Percentiles rank a stretch among this genome's conserved stretches.
phyloP scores from a whole-genome alignment of 805 yeast genomes.

The Teunomyces gatunensis region DNA sequence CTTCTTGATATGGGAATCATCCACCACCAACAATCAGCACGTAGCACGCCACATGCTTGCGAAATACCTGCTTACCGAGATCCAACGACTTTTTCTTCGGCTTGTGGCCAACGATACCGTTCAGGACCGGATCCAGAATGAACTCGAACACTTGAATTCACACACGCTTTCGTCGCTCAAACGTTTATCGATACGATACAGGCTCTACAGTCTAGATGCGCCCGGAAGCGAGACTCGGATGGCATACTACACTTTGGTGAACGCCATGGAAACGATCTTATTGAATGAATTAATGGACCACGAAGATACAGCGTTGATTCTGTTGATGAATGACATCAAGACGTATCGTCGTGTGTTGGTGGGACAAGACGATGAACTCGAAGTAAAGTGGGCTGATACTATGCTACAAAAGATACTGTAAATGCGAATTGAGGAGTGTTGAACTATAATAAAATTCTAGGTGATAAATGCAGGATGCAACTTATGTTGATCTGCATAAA shows the following conservation, averaged over 20 bases:
- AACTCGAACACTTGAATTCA: slow-evolving; percentile 14
- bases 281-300: slow-evolving; percentile 5
- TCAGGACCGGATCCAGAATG: slow-evolving; percentile 13
- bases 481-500: too few species aligned
- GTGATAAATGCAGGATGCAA: too few species aligned
- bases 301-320: neutral
- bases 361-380: slow-evolving; percentile 1
- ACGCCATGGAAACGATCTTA: slow-evolving; percentile 12
- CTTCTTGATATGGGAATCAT: slow-evolving; percentile 39
- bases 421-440: neutral
- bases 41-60: slow-evolving; percentile 15
- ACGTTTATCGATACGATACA: slow-evolving; percentile 29
- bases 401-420: neutral
- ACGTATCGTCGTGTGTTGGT: slow-evolving; percentile 7
- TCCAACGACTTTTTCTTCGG: slow-evolving; percentile 26
- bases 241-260: slow-evolving; percentile 13
- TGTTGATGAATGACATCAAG: slow-evolving; percentile 3
- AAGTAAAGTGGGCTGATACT: slow-evolving; percentile 2
- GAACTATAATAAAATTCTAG: too few species aligned
- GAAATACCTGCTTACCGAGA: slow-evolving; percentile 14
- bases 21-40: slow-evolving; percentile 12
- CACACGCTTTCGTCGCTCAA: slow-evolving; percentile 27
- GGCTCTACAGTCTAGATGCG: slow-evolving; percentile 21
- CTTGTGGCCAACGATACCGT: slow-evolving; percentile 16
- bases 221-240: slow-evolving; percentile 11